These are phyloP conservation scores for Sparassis latifolia DNA, from an alignment of 1,284 basidiomycete genomes.

Conservation along the genomic window DNA sequence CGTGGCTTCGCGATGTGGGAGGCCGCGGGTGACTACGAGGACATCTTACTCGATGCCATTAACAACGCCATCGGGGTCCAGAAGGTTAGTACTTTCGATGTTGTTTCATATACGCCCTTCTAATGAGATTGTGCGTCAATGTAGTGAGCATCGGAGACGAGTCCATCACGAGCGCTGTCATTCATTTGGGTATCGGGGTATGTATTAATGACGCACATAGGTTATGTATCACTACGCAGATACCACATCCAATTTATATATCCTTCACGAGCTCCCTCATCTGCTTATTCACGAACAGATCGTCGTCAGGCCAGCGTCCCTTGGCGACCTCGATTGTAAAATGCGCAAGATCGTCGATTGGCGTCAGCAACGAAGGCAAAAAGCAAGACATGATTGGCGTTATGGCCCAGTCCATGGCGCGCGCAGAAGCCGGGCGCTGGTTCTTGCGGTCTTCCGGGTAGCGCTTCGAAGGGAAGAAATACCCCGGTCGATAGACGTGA, in stretches of 20 bases:
- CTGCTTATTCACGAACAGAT: conserved; percentile 18
- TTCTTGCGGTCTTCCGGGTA: conserved; percentile 24
- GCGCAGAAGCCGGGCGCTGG: conserved; percentile 16
- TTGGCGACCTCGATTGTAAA: conserved; percentile 26
- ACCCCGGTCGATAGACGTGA: conserved; percentile 24
- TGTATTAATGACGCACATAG: no score
- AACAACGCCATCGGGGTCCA: conserved; percentile 20
- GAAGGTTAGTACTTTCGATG: conserved; percentile 12
- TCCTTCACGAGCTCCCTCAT: conserved; percentile 19
- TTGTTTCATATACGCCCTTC: neutral
- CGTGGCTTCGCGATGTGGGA: conserved; percentile 63
- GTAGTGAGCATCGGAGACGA: no score
- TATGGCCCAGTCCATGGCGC: conserved; percentile 12
- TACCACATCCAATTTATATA: neutral
- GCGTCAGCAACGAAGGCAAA: conserved; percentile 13
- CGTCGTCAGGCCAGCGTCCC: conserved; percentile 23
- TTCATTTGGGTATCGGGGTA: no score
- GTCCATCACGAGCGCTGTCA: no score
- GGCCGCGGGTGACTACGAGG: conserved; percentile 50
- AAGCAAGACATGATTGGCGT: conserved; percentile 10
- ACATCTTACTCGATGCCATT: conserved; percentile 51
- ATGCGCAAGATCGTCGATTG: conserved; percentile 18
- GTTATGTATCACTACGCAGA: no score
- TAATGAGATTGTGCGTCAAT: neutral
- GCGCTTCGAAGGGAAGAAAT: conserved; percentile 25